phyloP scores from a whole-genome alignment of 345 rosid species.

The Camelina sativa region DNA sequence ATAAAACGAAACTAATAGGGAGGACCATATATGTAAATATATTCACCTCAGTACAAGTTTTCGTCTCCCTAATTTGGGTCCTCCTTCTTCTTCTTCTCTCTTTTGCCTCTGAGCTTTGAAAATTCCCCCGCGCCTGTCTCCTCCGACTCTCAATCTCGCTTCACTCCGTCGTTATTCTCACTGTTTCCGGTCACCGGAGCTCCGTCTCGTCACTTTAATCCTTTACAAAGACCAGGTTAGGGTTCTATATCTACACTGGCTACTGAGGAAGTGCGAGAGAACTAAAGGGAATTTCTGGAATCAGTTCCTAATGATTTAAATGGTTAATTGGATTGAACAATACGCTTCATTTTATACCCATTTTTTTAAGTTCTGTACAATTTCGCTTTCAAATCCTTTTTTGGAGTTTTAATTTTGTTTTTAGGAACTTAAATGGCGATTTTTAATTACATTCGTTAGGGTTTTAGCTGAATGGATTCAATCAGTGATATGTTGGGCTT shows the following conservation, averaged over 20 bases:
- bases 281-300: constrained; percentile 7
- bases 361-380: no score
- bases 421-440: not conserved
- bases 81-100: not conserved
- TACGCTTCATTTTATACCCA: not conserved
- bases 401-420: not conserved
- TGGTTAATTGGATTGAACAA: not conserved
- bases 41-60: not conserved
- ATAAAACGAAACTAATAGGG: not conserved
- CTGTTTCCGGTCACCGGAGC: constrained; percentile 10
- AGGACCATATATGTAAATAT: constrained; percentile 21
- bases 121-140: constrained; percentile 42
- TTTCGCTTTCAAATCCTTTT: constrained; percentile 18
- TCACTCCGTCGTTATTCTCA: constrained; percentile 5
- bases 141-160: constrained; percentile 16
- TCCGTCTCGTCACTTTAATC: not conserved
- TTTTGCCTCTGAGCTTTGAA: constrained; percentile 37
- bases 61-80: constrained; percentile 12
- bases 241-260: constrained; percentile 18
- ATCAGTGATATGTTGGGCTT: not conserved
- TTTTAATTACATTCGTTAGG: constrained; percentile 16
- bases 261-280: constrained; percentile 25
- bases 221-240: constrained; percentile 25
- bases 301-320: not conserved
- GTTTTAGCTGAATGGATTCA: constrained; percentile 12